phyloP scores from a whole-genome alignment of 2,329 filamentous ascomycete species.

The Botrytis pseudocinerea region DNA sequence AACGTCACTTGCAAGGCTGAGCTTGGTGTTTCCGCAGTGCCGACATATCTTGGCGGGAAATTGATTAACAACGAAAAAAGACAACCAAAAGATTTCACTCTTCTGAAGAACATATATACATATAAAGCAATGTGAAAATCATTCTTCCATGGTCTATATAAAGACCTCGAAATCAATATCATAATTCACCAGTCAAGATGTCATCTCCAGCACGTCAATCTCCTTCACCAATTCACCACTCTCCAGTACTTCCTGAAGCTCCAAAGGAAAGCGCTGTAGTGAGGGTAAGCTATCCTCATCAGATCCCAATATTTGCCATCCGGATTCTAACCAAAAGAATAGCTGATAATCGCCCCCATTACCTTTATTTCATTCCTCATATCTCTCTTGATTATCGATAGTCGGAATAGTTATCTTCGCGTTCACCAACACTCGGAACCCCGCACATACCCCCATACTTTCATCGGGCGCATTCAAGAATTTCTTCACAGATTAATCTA shows the following conservation, averaged over 20 bases:
- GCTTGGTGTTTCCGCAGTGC: not conserved
- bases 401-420: conserved; percentile 32
- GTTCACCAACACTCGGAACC: conserved; percentile 25
- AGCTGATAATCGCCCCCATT: conserved; percentile 40
- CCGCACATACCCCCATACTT: conserved; percentile 24
- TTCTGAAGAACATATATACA: not conserved
- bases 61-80: not conserved
- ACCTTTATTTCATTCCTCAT: conserved; percentile 41
- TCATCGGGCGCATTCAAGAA: conserved; percentile 25
- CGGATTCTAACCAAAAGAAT: not conserved
- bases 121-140: conserved; percentile 1
- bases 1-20: conserved; percentile 12
- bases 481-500: conserved; percentile 33
- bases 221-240: conserved; percentile 7
- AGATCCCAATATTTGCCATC: not conserved
- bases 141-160: not conserved
- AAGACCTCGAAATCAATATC: not conserved
- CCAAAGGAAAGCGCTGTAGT: conserved; percentile 34
- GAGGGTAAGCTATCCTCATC: conserved; percentile 30
- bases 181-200: not conserved
- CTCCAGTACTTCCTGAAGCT: conserved; percentile 29
- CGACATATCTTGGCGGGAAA: not conserved
- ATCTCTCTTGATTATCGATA: conserved; percentile 39
- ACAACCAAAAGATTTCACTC: not conserved
- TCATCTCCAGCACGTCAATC: conserved; percentile 16